These are phyloP conservation scores for Cyclotella distinguenda DNA, from an alignment of 108 stramenopile genomes.

Conservation along the genomic window DNA sequence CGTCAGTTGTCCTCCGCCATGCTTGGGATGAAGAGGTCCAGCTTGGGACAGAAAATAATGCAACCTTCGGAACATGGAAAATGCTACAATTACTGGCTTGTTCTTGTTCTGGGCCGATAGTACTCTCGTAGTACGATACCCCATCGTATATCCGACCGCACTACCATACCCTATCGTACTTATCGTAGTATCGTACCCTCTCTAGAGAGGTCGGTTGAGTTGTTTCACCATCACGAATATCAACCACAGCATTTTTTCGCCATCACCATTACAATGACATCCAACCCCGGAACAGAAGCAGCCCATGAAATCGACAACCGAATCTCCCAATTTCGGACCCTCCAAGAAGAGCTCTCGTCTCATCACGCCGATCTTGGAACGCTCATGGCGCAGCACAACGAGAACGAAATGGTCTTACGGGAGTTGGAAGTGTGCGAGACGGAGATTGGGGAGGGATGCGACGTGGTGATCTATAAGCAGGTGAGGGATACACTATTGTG, in stretches of 20 bases:
- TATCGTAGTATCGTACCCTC: too few relatives aligned
- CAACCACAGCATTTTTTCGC: too few relatives aligned
- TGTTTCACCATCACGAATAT: too few relatives aligned
- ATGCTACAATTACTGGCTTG: too few relatives aligned
- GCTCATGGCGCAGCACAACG: slow-evolving; percentile 77
- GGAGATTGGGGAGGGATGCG: slow-evolving; percentile 35
- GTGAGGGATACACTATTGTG: slow-evolving; percentile 20
- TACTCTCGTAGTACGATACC: too few relatives aligned
- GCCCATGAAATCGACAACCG: slow-evolving; percentile 82
- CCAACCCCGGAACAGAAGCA: slow-evolving; percentile 60
- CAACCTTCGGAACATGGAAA: too few relatives aligned
- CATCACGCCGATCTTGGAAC: slow-evolving; percentile 62
- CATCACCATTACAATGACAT: neutral
- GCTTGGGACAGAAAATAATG: slow-evolving; percentile 54
- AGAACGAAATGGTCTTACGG: slow-evolving; percentile 89
- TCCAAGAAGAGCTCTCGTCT: slow-evolving; percentile 71
- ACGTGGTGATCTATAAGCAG: slow-evolving; percentile 78
- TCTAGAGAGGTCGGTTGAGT: too few relatives aligned
- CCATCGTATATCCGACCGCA: too few relatives aligned
- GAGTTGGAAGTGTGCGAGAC: slow-evolving; percentile 46
- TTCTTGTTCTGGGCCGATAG: too few relatives aligned
- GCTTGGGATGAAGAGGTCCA: slow-evolving; percentile 53
- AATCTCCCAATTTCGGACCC: slow-evolving; percentile 62
- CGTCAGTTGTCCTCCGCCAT: slow-evolving; percentile 22
- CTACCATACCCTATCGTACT: too few relatives aligned